These are phyloP conservation scores for Porpolomopsis calyptriformis DNA, from an alignment of 768 basidiomycete species.

Conservation along the genomic window DNA sequence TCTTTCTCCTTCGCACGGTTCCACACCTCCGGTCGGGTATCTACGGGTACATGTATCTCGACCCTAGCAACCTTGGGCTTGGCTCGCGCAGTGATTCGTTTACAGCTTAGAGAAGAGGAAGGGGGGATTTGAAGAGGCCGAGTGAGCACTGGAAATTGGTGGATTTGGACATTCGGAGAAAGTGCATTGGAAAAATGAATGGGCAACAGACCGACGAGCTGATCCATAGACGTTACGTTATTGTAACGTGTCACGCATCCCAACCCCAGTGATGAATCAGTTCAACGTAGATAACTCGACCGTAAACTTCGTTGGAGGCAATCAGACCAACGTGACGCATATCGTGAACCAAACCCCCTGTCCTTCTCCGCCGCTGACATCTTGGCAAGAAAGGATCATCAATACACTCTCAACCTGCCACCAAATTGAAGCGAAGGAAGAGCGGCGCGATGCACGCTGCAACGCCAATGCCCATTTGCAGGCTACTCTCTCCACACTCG, in stretches of 20 bases:
- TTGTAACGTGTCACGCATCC: neutral
- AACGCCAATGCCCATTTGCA: neutral
- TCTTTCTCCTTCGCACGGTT: constrained; percentile 59
- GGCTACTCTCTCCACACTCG: neutral
- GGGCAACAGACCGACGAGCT: constrained; percentile 57
- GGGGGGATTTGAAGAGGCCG: constrained; percentile 70
- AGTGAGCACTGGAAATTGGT: constrained; percentile 71
- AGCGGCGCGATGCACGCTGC: neutral
- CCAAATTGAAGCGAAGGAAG: neutral
- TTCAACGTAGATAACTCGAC: neutral
- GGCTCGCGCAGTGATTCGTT: constrained; percentile 62
- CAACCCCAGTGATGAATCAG: too few species aligned
- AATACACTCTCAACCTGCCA: neutral
- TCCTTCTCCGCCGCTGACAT: neutral
- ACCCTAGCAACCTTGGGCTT: constrained; percentile 53
- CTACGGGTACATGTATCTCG: constrained; percentile 77
- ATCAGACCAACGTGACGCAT: neutral
- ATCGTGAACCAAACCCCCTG: too few species aligned
- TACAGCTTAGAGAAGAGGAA: constrained; percentile 60
- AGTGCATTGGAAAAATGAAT: constrained; percentile 60
- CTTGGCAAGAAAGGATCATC: neutral
- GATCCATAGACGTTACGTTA: constrained; percentile 35
- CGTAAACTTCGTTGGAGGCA: neutral
- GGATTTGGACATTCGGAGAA: constrained; percentile 56
- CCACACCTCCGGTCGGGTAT: constrained; percentile 73